Evolutionary conservation across 768 basidiomycete genomes (phyloP), one percentile per base, ranked within the genome.

Genomic region (Agrocybe praecox): DNA sequence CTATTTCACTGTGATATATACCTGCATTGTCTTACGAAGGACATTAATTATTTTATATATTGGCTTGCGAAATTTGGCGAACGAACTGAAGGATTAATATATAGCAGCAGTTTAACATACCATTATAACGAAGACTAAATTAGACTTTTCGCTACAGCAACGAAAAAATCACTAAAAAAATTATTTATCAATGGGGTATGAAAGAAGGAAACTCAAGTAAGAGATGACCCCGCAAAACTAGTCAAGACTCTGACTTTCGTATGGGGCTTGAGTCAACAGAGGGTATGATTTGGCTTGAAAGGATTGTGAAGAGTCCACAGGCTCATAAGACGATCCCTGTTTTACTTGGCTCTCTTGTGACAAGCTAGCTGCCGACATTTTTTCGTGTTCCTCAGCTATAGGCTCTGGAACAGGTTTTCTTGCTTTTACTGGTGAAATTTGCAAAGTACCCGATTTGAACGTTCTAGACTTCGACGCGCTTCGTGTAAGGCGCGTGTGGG

Each of bases 241-340:
- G 55, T 68, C 71, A 57, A 70, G 65, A 56, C 67, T 74, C 64
- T 81, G 82, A 60, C 83, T 84, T 40, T 71, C 67, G 58, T 84
- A 85, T 4, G 80, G 79, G 24, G 83, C 82, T 62, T 86, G 84
- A 1, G 83, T 83, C 60, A 79, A 82, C 43, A 83, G 65, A 18
- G 67, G 70, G 52, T 77, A 75, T 11, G 71, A 73, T n/a, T 55
- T 53, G 17, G 67, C 68, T 42, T 71, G 60, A 36, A 61, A 57
- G 18, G 62, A 62, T 51, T 62, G 63, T 47, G 60, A 59, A 32
- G 40, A 59, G 21, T 62, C 60, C 23, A 51, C 66, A 36, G 66
- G 65, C 6, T 59, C 53, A 46, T 62, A 58, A 15, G 55, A 59
- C 24, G n/a, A n/a, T n/a, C 61, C 55, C 10, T 45, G 48, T 34